Evolutionary conservation across 2,329 filamentous ascomycete genomes (phyloP).

Genomic region (Triangularia verruculosa): DNA sequence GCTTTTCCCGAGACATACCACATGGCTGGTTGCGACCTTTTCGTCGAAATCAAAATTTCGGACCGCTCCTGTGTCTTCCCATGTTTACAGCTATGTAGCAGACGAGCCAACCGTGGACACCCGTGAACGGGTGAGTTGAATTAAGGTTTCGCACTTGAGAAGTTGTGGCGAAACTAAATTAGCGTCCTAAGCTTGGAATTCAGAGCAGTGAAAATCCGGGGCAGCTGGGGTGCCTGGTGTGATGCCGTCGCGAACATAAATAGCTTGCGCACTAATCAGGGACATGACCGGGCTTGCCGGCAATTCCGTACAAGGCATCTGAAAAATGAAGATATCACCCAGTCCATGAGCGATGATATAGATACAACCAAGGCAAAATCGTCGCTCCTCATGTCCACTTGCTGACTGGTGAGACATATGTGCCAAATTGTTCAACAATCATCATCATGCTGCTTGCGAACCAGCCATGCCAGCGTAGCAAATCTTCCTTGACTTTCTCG

Average conservation of each 20-base stretch:
- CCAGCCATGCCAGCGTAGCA: too few relatives aligned
- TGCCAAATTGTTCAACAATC: too few relatives aligned
- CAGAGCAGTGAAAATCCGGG: slow-evolving; percentile 21
- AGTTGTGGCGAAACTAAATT: slow-evolving; percentile 24
- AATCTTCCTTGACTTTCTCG: neutral
- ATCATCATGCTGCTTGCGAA: too few relatives aligned
- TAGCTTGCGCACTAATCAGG: neutral
- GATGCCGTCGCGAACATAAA: slow-evolving; percentile 23
- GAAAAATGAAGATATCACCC: neutral
- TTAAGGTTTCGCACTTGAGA: slow-evolving; percentile 24
- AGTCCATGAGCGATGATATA: neutral
- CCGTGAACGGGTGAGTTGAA: slow-evolving; percentile 14
- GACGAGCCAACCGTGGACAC: neutral
- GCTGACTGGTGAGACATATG: too few relatives aligned
- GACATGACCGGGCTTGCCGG: neutral
- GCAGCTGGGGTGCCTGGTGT: slow-evolving; percentile 12
- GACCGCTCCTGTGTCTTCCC: neutral
- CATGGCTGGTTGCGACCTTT: neutral
- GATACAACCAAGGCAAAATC: neutral
- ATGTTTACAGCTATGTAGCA: neutral
- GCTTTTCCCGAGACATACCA: neutral
- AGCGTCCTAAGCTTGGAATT: slow-evolving; percentile 21
- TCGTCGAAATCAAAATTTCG: neutral
- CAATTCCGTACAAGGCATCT: neutral
- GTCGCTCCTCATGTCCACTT: neutral